Evolutionary conservation across 768 basidiomycete species (phyloP).

Genomic region (Tulasnella sp.): DNA sequence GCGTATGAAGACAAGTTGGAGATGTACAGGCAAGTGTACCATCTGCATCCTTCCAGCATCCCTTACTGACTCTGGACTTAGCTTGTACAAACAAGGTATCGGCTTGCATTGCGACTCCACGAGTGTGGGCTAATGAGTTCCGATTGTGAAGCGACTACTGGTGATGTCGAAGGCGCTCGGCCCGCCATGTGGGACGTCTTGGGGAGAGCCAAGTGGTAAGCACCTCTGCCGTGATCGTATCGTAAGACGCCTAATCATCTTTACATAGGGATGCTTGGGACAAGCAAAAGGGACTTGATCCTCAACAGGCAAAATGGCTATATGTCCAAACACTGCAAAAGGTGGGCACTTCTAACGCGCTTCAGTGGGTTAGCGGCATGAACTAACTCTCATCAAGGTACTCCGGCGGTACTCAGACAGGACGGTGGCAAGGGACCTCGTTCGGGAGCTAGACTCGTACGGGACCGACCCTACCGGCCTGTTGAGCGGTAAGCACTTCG

Average conservation of each 20-base stretch:
- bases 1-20: constrained; percentile 90
- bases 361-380: not conserved
- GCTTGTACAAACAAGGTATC: constrained; percentile 88
- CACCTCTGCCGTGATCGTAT: not conserved
- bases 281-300: constrained; percentile 75
- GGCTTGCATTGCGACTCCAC: not conserved
- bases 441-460: constrained; percentile 70
- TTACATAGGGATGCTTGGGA: constrained; percentile 86
- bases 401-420: constrained; percentile 77
- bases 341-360: constrained; percentile 35
- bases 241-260: not conserved
- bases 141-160: constrained; percentile 61
- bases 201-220: constrained; percentile 86
- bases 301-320: constrained; percentile 74
- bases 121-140: not conserved
- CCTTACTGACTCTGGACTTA: constrained; percentile 28
- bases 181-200: constrained; percentile 89
- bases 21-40: constrained; percentile 68
- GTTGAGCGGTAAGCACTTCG: constrained; percentile 46
- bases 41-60: not conserved
- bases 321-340: constrained; percentile 85
- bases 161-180: constrained; percentile 69
- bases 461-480: constrained; percentile 59
- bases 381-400: constrained; percentile 40
- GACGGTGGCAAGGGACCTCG: constrained; percentile 64